Evolutionary conservation across 805 yeast genomes (phyloP), one percentile per base, ranked within the genome.

Genomic region (Kodamaea restingae): DNA sequence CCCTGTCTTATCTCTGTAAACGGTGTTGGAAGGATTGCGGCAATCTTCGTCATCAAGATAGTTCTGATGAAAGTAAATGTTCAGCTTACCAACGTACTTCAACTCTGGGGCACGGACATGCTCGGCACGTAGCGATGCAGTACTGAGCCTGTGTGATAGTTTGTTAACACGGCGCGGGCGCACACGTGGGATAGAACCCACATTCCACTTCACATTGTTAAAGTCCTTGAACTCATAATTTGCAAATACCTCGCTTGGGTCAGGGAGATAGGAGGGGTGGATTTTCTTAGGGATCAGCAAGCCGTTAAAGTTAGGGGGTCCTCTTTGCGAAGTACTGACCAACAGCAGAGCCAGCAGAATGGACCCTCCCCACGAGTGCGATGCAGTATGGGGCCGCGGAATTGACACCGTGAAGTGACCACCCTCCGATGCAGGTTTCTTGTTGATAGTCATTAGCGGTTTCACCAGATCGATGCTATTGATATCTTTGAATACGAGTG

Each of bases 181-280:
- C 6, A 64, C 61, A 35, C 70, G 52, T 3, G 78, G 75, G 4
- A 72, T 65, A 2, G 76, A 66, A 0, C 81, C 80, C 3, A 54
- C 47, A 33, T 42, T 48, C 59, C 59, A 54, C 25, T 32, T 42
- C 18, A 25, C 29, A 27, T 44, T 47, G 35, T 41, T 39, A 18
- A 46, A 46, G 35, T 46, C 50, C 24, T 42, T 43, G 36, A 37
- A 72, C 48, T 34, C 63, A 47, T 63, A 71, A 42, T 58, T 59
- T 25, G 41, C 43, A 34, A 48, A 44, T 8, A 8, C 10, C 8
- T 24, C 36, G 12, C 38, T 39, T 17, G 35, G 65, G 65, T 18
- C 56, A 48, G 36, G 42, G 20, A 33, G 36, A 24, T 14, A 33
- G 6, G 21, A 8, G 27, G 18, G 38, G 35, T 37, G 55, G 14